Evolutionary conservation across 148 eudicot genomes (phyloP).

Genomic region (Diospyros kaki): DNA sequence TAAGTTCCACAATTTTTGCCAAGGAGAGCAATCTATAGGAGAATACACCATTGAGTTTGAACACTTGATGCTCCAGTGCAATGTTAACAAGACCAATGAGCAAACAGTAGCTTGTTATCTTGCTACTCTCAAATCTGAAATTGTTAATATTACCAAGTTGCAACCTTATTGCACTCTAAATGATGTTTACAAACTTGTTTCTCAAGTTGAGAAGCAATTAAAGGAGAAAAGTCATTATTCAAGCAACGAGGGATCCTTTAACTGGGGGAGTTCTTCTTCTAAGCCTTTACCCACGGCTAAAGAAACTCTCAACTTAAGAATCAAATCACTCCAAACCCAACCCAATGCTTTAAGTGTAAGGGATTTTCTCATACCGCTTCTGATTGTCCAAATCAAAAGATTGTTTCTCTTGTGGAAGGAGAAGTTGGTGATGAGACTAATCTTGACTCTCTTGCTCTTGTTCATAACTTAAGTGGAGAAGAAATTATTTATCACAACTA

Average conservation of each 20-base stretch:
- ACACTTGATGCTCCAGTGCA: not conserved
- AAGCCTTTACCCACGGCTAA: too few relatives aligned
- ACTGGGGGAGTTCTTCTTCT: not conserved
- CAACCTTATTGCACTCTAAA: not conserved
- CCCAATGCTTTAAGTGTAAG: slow-evolving; percentile 15
- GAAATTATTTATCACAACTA: slow-evolving; percentile 10
- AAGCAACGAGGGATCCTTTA: not conserved
- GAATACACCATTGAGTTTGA: not conserved
- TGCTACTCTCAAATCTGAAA: not conserved
- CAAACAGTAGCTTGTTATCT: not conserved
- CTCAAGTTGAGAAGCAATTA: not conserved
- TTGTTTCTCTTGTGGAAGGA: slow-evolving; percentile 1
- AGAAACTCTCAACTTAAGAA: too few relatives aligned
- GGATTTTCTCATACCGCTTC: slow-evolving; percentile 1
- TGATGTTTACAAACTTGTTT: not conserved
- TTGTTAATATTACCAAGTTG: not conserved
- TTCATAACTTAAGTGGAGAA: not conserved
- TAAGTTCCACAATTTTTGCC: not conserved
- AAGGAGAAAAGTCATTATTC: not conserved
- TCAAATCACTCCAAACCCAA: too few relatives aligned
- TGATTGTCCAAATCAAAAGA: slow-evolving; percentile 12
- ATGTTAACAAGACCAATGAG: not conserved
- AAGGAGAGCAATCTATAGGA: not conserved
- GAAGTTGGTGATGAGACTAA: not conserved
- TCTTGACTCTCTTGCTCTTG: not conserved